Evolutionary conservation across 2,329 filamentous ascomycete species (phyloP).

Genomic region (Clonostachys chloroleuca): DNA sequence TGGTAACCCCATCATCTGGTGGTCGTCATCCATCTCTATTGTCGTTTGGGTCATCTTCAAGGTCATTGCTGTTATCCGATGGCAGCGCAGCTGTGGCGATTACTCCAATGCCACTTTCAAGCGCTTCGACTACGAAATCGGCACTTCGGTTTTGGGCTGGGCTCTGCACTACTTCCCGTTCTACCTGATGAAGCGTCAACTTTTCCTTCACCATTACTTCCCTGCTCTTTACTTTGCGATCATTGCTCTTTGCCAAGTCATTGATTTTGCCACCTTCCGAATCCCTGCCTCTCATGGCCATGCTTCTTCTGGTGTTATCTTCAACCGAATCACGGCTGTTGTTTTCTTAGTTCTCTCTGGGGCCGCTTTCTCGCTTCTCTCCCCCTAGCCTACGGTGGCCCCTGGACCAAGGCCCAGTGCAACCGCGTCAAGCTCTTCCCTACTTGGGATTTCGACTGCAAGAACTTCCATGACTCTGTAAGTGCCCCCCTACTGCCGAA

Average conservation of each 20-base stretch:
- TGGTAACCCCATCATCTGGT: slow-evolving; percentile 95
- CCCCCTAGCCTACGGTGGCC: slow-evolving; percentile 89
- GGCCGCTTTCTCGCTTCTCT: slow-evolving; percentile 76
- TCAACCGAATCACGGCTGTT: slow-evolving; percentile 72
- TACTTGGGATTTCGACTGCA: slow-evolving; percentile 98
- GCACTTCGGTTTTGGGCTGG: slow-evolving; percentile 87
- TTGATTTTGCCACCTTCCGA: slow-evolving; percentile 78
- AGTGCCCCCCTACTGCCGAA: slow-evolving; percentile 35
- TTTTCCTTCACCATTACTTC: slow-evolving; percentile 98
- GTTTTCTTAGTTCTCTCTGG: slow-evolving; percentile 71
- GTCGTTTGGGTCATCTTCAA: slow-evolving; percentile 79
- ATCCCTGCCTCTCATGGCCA: slow-evolving; percentile 34
- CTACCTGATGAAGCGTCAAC: slow-evolving; percentile 94
- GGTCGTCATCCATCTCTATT: slow-evolving; percentile 76
- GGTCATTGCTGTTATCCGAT: slow-evolving; percentile 79
- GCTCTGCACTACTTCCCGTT: slow-evolving; percentile 99
- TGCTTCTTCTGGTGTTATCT: slow-evolving; percentile 38
- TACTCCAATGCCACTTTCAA: slow-evolving; percentile 82
- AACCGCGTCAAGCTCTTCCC: slow-evolving; percentile 80
- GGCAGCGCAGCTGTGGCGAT: slow-evolving; percentile 90
- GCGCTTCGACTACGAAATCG: slow-evolving; percentile 96
- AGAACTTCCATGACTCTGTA: slow-evolving; percentile 83
- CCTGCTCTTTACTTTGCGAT: slow-evolving; percentile 94
- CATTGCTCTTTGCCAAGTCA: slow-evolving; percentile 81
- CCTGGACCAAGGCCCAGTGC: slow-evolving; percentile 89